Conservation (phyloP, 441 rosid genomes). For the Pelargonium australe region DNA sequence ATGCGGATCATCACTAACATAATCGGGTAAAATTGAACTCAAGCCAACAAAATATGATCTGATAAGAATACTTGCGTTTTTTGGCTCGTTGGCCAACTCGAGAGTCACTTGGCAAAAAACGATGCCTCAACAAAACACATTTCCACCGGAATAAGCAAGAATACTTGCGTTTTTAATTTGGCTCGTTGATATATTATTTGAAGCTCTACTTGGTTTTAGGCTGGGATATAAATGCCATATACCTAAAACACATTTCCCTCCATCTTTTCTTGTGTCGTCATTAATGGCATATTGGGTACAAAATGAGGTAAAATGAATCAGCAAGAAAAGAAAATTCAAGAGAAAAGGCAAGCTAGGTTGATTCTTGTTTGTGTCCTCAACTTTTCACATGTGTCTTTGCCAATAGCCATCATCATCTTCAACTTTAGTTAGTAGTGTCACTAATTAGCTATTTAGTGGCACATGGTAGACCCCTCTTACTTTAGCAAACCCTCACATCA, state of each 20-base stretch:
- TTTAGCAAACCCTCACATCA: neutral
- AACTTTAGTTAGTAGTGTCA: neutral
- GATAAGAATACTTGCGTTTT: too few relatives aligned
- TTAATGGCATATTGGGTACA: neutral
- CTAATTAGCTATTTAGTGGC: neutral
- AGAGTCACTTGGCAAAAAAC: too few relatives aligned
- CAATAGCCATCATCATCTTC: too few relatives aligned
- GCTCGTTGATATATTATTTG: neutral
- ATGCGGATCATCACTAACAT: too few relatives aligned
- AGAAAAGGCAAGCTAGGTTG: neutral
- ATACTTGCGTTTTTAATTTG: too few relatives aligned
- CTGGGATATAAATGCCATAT: neutral
- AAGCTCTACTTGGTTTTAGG: neutral
- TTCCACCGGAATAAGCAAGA: too few relatives aligned
- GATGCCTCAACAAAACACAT: too few relatives aligned
- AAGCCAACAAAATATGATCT: too few relatives aligned
- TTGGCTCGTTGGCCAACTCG: too few relatives aligned
- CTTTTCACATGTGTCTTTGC: neutral
- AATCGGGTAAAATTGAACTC: too few relatives aligned
- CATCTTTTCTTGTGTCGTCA: neutral
- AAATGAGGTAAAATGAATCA: neutral
- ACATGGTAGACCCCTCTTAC: neutral
- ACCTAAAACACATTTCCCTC: neutral
- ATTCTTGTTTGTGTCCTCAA: neutral
- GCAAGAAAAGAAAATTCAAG: neutral